Conservation (phyloP, 1,139 yeast species). For the Kodamaea sp. region DNA sequence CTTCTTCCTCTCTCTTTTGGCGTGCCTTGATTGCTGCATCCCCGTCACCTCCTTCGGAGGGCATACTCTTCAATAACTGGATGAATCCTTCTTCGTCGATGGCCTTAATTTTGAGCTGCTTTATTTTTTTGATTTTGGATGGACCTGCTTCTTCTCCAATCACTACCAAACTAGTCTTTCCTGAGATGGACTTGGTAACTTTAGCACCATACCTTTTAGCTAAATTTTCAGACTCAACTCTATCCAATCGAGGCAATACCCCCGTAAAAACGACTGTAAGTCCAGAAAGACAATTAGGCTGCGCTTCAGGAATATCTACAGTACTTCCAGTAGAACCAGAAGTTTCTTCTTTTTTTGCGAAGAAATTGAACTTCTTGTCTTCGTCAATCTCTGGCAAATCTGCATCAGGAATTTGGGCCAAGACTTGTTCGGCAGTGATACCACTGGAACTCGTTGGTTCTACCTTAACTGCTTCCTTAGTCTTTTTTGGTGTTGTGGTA, state of each 20-base stretch:
- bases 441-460: conserved; percentile 14
- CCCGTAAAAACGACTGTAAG: conserved; percentile 95
- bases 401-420: conserved; percentile 68
- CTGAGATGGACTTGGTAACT: conserved; percentile 83
- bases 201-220: conserved; percentile 93
- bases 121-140: conserved; percentile 82
- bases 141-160: conserved; percentile 98
- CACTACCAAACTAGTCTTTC: conserved; percentile 85
- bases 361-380: conserved; percentile 55
- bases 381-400: conserved; percentile 58
- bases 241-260: conserved; percentile 71
- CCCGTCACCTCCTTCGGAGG: conserved; percentile 89
- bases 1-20: conserved; percentile 68
- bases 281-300: conserved; percentile 81
- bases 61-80: conserved; percentile 74
- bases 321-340: conserved; percentile 21
- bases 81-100: conserved; percentile 87
- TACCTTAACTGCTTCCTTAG: conserved; percentile 4
- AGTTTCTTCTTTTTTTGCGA: conserved; percentile 39
- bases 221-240: conserved; percentile 71
- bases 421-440: conserved; percentile 52
- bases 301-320: conserved; percentile 67
- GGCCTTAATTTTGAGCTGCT: conserved; percentile 70
- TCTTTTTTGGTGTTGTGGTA: background rate
- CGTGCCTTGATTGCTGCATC: conserved; percentile 73